These are phyloP conservation scores for Suhomyces bribrorum DNA, from an alignment of 1,139 yeast species.

Conservation along the genomic window DNA sequence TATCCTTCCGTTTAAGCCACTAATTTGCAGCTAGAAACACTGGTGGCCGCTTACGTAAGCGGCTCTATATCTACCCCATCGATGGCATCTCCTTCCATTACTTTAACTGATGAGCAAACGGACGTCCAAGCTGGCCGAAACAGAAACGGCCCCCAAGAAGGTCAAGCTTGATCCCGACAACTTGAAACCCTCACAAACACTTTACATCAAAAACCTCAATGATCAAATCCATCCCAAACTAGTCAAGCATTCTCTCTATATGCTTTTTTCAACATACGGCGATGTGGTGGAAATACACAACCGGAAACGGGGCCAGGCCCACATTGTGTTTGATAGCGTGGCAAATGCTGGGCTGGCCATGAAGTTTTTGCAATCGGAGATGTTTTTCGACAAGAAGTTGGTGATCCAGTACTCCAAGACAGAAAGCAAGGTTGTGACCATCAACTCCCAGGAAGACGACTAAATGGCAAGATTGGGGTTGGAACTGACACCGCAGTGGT, in stretches of 20 bases:
- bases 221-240: slow-evolving; percentile 54
- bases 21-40: too few relatives aligned
- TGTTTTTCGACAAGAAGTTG: slow-evolving; percentile 59
- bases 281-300: slow-evolving; percentile 56
- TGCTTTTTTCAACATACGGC: slow-evolving; percentile 68
- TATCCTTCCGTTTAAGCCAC: too few relatives aligned
- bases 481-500: too few relatives aligned
- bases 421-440: slow-evolving; percentile 28
- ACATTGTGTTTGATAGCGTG: slow-evolving; percentile 54
- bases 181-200: slow-evolving; percentile 43
- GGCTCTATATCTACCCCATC: neutral
- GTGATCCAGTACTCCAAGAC: slow-evolving; percentile 48
- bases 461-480: neutral
- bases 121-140: neutral
- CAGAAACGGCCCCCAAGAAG: slow-evolving; percentile 10
- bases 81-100: neutral
- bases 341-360: slow-evolving; percentile 57
- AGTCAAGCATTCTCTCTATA: slow-evolving; percentile 56
- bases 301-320: slow-evolving; percentile 76
- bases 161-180: slow-evolving; percentile 15
- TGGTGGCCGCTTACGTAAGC: too few relatives aligned
- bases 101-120: neutral
- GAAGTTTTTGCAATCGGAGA: slow-evolving; percentile 46
- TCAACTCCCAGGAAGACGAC: neutral
- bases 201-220: slow-evolving; percentile 67